Conservation (phyloP, 1,139 yeast species). For the Tardiomyces depauwii region DNA sequence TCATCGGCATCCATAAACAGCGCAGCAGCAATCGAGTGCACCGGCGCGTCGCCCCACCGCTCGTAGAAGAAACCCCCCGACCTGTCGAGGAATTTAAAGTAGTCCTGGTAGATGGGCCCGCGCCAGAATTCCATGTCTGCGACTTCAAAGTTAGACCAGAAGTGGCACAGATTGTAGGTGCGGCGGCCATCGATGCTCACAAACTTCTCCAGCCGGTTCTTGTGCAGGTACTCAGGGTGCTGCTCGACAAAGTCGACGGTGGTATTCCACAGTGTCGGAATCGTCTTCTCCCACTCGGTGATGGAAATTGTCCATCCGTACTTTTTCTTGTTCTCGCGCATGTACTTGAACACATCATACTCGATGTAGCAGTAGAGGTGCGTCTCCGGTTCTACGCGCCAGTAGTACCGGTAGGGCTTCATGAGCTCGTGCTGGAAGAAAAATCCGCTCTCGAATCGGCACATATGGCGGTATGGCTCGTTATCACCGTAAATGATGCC, state of each 20-base stretch:
- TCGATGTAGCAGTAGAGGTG: conserved; percentile 82
- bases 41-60: conserved; percentile 91
- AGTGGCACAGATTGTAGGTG: conserved; percentile 64
- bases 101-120: conserved; percentile 48
- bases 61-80: conserved; percentile 78
- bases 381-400: conserved; percentile 91
- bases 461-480: conserved; percentile 61
- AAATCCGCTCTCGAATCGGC: conserved; percentile 65
- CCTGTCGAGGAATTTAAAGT: conserved; percentile 53
- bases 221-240: conserved; percentile 52
- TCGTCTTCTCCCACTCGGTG: conserved; percentile 68
- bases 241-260: conserved; percentile 54
- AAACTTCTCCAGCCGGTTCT: conserved; percentile 62
- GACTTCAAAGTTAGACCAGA: conserved; percentile 79
- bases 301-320: conserved; percentile 78
- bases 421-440: conserved; percentile 66
- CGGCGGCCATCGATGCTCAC: conserved; percentile 28
- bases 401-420: conserved; percentile 67
- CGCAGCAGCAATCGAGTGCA: conserved; percentile 64
- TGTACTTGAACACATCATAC: conserved; percentile 79
- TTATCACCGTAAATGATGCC: conserved; percentile 71
- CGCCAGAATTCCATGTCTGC: conserved; percentile 75
- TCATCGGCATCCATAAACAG: conserved; percentile 59
- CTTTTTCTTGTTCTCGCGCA: conserved; percentile 56
- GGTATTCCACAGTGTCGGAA: conserved; percentile 73